Evolutionary conservation across 2,329 filamentous ascomycete genomes (phyloP), one percentile per base, ranked within the genome.

Genomic region (Chalaropsis thielavioides): DNA sequence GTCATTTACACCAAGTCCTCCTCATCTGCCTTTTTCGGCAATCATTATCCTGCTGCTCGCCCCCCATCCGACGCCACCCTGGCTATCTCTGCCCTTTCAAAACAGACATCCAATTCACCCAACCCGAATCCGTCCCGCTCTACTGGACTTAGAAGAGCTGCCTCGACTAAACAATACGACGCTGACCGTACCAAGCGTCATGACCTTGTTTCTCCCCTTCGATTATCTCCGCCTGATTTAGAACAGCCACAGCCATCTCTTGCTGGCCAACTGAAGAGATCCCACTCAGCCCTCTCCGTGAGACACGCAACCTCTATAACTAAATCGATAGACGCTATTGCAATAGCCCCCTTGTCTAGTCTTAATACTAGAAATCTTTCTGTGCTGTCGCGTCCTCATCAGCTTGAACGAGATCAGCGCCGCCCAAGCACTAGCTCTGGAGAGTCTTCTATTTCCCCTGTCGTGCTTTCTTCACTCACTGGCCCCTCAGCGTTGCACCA

Each of bases 141-240:
- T 31, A 62, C 17, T 49, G 62, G 65, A 4, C 43, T 67, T 17
- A 61, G 49, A 59, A 64, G 65, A 64, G 65, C 65, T 51, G 61
- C 65, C 24, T 67, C 65, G 4, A 67, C 65, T 31, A 67, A 67
- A 49, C 62, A 67, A 15, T 64, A 62, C 59, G 65, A 67, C 65
- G 62, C 62, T 24, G 65, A 67, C 41, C 62, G 62, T 59, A 27
- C 24, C 27, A 64, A 62, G 17, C 65, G 51, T 27, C 44, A 62
- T 31, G 65, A 67, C 46, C 65, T 67, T 43, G 65, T 67, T 8
- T 67, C 65, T 4, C 65, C 65, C 38, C 51, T 67, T 24, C 65
- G 65, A 11, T 59, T 67, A 61, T 67, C 65, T 27, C 65, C 65
- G n/a, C 65, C 65, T 13, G 62, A 67, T 38, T 17, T 62, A 58